Conservation (phyloP, 257 asterid species). For the Nicotiana tabacum region DNA sequence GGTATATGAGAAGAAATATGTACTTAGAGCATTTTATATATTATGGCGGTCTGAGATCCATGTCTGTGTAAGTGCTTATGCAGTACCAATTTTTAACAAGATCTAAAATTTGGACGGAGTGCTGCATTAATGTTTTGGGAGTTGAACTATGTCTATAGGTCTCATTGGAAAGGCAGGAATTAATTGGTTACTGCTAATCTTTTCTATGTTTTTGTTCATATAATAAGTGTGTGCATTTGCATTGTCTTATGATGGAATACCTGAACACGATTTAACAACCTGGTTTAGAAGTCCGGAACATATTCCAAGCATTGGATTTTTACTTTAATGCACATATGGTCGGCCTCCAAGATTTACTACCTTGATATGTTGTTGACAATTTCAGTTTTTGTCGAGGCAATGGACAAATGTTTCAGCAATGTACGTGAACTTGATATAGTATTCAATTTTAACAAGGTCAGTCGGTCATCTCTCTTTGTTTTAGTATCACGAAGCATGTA, state of each 20-base stretch:
- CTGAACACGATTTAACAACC: not conserved
- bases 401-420: slow-evolving; percentile 88
- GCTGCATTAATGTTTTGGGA: not conserved
- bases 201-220: not conserved
- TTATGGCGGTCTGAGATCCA: not conserved
- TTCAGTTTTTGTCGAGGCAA: slow-evolving; percentile 88
- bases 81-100: not conserved
- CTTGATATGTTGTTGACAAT: slow-evolving; percentile 1
- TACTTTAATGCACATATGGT: not conserved
- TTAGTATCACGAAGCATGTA: not conserved
- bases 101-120: not conserved
- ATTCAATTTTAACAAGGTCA: slow-evolving; percentile 87
- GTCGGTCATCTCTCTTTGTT: slow-evolving; percentile 22
- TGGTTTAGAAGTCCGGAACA: not conserved
- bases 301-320: not conserved
- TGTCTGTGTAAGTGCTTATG: not conserved
- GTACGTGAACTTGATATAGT: slow-evolving; percentile 94
- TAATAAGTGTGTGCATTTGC: not conserved
- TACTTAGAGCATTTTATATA: not conserved
- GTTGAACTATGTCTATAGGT: not conserved
- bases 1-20: not conserved
- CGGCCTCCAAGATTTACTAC: not conserved
- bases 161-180: not conserved
- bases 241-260: not conserved
- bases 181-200: not conserved